A percentile compares a stretch with the other conserved stretches of the same genome.
Evolutionary conservation across 345 rosid species (phyloP).

Genomic region (Pistacia integerrima): DNA sequence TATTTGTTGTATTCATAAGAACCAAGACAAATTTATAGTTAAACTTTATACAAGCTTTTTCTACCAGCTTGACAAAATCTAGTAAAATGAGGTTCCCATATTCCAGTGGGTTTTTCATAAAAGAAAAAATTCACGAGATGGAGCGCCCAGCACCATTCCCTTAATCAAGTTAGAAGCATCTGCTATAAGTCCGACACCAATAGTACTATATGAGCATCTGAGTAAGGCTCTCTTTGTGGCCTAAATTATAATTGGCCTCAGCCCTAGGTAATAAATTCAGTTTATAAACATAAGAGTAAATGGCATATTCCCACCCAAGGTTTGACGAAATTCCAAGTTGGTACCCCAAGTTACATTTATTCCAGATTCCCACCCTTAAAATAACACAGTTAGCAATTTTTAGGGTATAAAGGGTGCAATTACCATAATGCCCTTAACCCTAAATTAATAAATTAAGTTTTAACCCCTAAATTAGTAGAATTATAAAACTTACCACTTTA

Average conservation of each 20-base stretch:
- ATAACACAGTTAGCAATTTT: no score
- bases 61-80: background rate
- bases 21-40: no score
- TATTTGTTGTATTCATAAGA: no score
- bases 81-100: background rate
- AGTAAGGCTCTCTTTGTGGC: background rate
- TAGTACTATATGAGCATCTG: background rate
- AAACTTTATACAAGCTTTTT: background rate
- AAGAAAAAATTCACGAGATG: constrained; percentile 3
- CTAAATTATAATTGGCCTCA: background rate
- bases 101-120: constrained; percentile 1
- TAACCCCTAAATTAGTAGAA: no score
- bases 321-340: no score
- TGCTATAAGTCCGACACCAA: background rate
- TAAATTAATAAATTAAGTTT: no score
- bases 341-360: no score
- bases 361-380: no score
- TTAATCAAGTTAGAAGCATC: constrained; percentile 13
- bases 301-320: no score
- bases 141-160: constrained; percentile 2
- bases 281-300: background rate
- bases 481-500: no score
- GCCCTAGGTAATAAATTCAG: background rate
- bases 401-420: no score
- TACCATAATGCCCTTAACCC: no score